Evolutionary conservation across 805 yeast species (phyloP), one percentile per base, ranked within the genome.

Genomic region (Wickerhamomyces xylosicus): DNA sequence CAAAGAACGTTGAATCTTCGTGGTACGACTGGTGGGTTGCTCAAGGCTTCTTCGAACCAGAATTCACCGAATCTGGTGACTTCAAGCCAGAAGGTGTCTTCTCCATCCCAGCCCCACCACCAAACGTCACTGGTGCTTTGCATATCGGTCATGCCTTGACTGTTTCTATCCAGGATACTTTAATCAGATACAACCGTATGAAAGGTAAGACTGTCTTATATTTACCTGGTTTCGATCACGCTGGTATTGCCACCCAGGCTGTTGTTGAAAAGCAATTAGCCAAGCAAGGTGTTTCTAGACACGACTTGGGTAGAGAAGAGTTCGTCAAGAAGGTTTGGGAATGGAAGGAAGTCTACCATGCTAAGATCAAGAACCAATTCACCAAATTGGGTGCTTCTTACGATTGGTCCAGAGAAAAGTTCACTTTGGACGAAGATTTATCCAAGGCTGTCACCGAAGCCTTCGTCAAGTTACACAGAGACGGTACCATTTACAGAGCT

Each of bases 131-230:
- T 36, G 98, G 98, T 66, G 97, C 97, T 35, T 72, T 92, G 50
- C 98, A 92, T 63, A 92, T 92, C 62, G 98, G 98, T 52, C 98
- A 92, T 63, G 98, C 97, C 21, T 73, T 92, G 59, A 92, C 98
- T 15, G 85, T 89, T 45, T 70, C 97, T 28, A 83, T 92, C 56
- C 98, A 92, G 69, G 98, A 92, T 62, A 63, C 97, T 19, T 74
- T 92, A 57, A 79, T 89, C 48, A 79, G 98, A 64, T 92, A 76
- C 70, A 78, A 92, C 72, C 82, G 98, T 69, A 92, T 92, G 98
- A 80, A 79, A 63, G 97, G 97, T 39, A 85, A 85, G 64, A 87
- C 97, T 39, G 89, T 87, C 13, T 67, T 92, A 46, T 92, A 82
- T 64, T 61, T 92, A 41, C 97, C 97, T 36, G 98, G 98, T 35